phyloP scores from a whole-genome alignment of 257 asterid genomes.

The Striga asiatica region DNA sequence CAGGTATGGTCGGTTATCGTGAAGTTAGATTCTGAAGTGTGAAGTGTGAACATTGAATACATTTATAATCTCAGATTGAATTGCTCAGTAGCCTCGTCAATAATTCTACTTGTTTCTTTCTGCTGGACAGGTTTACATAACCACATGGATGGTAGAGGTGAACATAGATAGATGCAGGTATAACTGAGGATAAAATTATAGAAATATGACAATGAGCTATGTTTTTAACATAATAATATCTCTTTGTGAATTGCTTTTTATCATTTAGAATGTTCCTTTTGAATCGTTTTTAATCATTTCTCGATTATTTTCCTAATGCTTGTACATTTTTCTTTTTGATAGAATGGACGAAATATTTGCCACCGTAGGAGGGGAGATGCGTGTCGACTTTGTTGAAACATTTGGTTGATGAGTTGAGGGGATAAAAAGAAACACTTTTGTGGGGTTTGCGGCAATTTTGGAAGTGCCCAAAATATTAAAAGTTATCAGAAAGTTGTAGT shows the following conservation, averaged over 20 bases:
- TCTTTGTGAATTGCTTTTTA: not conserved
- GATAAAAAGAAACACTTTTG: no score
- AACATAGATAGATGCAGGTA: slow-evolving; percentile 61
- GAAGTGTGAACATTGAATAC: not conserved
- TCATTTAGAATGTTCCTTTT: not conserved
- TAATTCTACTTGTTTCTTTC: not conserved
- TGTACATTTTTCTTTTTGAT: slow-evolving; percentile 2
- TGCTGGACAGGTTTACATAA: slow-evolving; percentile 46
- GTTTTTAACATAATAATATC: no score
- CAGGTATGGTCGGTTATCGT: slow-evolving; percentile 36
- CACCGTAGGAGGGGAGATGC: slow-evolving; percentile 58
- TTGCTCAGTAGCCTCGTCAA: no score
- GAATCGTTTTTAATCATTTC: not conserved
- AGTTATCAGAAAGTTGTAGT: no score
- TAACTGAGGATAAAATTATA: no score
- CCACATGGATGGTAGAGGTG: slow-evolving; percentile 72
- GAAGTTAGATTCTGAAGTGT: slow-evolving; percentile 1
- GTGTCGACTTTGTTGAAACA: slow-evolving; percentile 32
- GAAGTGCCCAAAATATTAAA: no score
- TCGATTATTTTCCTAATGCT: not conserved
- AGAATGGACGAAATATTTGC: slow-evolving; percentile 60
- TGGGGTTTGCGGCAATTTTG: no score
- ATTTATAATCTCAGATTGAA: not conserved
- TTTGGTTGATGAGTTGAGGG: slow-evolving; percentile 1
- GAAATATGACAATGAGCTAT: no score